Evolutionary conservation across 192 early-diverging fungal species (phyloP).

Genomic region (Coemansia sp.): DNA sequence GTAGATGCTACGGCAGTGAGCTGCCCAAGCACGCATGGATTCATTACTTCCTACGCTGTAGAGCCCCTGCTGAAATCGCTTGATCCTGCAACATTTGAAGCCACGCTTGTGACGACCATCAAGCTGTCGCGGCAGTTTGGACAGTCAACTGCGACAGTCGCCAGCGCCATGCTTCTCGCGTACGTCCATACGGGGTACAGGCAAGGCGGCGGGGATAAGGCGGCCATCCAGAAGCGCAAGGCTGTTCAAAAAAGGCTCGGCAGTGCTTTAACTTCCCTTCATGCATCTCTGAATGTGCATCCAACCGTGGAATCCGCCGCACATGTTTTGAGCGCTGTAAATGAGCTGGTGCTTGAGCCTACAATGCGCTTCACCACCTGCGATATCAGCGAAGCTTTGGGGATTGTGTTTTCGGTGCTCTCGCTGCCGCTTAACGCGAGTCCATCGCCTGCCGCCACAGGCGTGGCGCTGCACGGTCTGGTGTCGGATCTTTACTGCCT

Average conservation of each 20-base stretch:
- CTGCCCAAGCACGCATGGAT: conserved; percentile 1
- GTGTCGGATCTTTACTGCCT: conserved; percentile 16
- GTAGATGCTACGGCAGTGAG: neutral
- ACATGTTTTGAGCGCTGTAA: conserved; percentile 16
- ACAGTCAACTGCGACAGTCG: neutral
- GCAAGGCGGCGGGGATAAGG: conserved; percentile 10
- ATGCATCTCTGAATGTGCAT: conserved; percentile 8
- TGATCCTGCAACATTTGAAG: conserved; percentile 15
- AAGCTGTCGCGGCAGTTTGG: conserved; percentile 10
- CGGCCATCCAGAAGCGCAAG: conserved; percentile 20
- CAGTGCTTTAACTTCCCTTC: conserved; percentile 23
- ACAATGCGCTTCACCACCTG: conserved; percentile 36
- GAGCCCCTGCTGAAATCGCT: conserved; percentile 43
- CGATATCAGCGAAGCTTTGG: conserved; percentile 32
- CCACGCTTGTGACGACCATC: conserved; percentile 18
- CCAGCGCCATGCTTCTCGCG: conserved; percentile 24
- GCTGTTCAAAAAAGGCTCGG: conserved; percentile 32
- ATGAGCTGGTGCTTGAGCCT: conserved; percentile 30
- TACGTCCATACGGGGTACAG: conserved; percentile 24
- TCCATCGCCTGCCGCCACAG: neutral
- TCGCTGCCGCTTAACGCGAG: conserved; percentile 15
- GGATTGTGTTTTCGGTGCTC: conserved; percentile 13
- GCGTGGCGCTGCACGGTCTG: neutral
- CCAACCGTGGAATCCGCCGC: neutral
- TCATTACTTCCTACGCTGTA: conserved; percentile 13